Evolutionary conservation across 1,139 yeast species (phyloP).

Genomic region (Hansenula sp.): DNA sequence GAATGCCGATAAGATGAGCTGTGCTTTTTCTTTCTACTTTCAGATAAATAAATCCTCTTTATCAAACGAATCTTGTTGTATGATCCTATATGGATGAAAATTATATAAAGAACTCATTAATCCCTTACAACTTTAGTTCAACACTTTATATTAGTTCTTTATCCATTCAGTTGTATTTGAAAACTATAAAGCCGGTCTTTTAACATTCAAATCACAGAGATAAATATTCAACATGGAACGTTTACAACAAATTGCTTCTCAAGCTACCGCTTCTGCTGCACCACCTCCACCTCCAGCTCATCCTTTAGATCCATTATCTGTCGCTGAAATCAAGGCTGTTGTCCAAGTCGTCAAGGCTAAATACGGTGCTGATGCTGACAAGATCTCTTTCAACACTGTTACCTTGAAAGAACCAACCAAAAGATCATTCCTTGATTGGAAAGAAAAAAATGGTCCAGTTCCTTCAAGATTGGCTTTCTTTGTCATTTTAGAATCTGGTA

Average conservation of each 20-base stretch:
- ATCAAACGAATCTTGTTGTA: too few species aligned
- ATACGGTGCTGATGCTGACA: constrained; percentile 45
- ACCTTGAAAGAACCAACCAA: constrained; percentile 71
- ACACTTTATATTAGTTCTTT: too few species aligned
- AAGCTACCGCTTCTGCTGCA: constrained; percentile 52
- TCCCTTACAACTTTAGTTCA: too few species aligned
- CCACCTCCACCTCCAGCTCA: constrained; percentile 55
- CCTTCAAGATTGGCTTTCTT: constrained; percentile 68
- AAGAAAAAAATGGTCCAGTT: constrained; percentile 51
- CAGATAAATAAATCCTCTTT: too few species aligned
- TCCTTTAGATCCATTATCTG: constrained; percentile 69
- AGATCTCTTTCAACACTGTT: constrained; percentile 59
- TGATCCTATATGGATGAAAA: too few species aligned
- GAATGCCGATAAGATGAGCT: too few species aligned
- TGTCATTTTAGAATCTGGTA: constrained; percentile 57
- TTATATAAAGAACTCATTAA: too few species aligned
- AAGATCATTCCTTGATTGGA: constrained; percentile 59
- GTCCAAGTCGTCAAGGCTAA: constrained; percentile 40
- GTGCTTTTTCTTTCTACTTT: too few species aligned
- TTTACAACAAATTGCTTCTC: constrained; percentile 59
- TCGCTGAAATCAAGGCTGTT: constrained; percentile 47
- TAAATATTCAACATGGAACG: constrained; percentile 46
- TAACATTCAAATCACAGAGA: neutral
- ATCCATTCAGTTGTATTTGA: too few species aligned
- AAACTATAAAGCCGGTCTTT: too few species aligned